A percentile compares a stretch with the other conserved stretches of the same genome.
These are phyloP conservation scores for Phialophora macrospora DNA, from an alignment of 2,329 filamentous ascomycete genomes.

Conservation along the genomic window DNA sequence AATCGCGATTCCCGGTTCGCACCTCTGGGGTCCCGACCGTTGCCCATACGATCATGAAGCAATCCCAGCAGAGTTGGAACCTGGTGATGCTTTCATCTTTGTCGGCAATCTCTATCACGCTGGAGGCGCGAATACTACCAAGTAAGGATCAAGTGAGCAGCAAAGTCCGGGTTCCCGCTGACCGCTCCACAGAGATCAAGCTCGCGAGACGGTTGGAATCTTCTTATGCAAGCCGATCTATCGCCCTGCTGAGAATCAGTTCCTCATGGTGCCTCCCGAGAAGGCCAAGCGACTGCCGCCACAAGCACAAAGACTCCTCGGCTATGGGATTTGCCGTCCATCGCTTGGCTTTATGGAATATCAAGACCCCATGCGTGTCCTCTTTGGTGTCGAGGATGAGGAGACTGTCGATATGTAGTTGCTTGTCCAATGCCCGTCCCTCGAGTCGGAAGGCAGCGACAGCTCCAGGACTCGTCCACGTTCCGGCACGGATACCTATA, in stretches of 20 bases:
- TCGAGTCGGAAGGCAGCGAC: not conserved
- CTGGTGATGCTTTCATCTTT: slow-evolving; percentile 48
- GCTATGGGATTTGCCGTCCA: slow-evolving; percentile 39
- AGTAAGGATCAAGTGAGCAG: slow-evolving; percentile 8
- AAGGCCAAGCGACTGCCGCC: slow-evolving; percentile 35
- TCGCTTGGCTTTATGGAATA: slow-evolving; percentile 38
- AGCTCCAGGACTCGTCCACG: not conserved
- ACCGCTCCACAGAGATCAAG: slow-evolving; percentile 28
- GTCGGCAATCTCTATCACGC: slow-evolving; percentile 46
- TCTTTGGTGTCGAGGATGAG: slow-evolving; percentile 41
- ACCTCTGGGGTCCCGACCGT: slow-evolving; percentile 38
- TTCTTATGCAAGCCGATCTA: slow-evolving; percentile 35
- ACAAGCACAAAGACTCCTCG: slow-evolving; percentile 39
- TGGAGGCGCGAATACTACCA: slow-evolving; percentile 42
- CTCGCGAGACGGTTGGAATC: slow-evolving; percentile 34
- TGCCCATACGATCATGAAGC: slow-evolving; percentile 36
- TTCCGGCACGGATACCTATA: slow-evolving; percentile 15
- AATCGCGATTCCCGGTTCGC: slow-evolving; percentile 41
- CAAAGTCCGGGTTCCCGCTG: not conserved
- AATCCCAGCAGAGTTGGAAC: slow-evolving; percentile 43
- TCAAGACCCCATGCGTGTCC: slow-evolving; percentile 38
- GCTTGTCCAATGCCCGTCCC: not conserved
- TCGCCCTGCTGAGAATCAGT: slow-evolving; percentile 41
- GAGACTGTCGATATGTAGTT: slow-evolving; percentile 44
- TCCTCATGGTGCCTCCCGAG: slow-evolving; percentile 38